A percentile compares a stretch with the other conserved stretches of the same genome.
These are phyloP conservation scores for Zymoseptoria crescenta DNA, from an alignment of 2,329 filamentous ascomycete species.

Conservation along the genomic window DNA sequence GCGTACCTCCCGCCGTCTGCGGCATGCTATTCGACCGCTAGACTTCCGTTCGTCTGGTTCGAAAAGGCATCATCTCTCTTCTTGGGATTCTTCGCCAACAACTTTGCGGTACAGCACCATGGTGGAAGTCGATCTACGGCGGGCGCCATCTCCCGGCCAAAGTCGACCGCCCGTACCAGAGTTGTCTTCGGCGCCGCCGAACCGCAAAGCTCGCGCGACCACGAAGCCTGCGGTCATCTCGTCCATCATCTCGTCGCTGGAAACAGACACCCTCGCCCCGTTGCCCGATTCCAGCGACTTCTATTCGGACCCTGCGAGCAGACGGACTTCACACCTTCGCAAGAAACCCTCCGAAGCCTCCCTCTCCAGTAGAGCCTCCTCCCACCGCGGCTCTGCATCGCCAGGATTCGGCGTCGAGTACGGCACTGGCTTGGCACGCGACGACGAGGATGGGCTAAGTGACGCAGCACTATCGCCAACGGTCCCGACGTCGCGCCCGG, in stretches of 20 bases:
- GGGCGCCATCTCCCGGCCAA: not conserved
- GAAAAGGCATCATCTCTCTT: not conserved
- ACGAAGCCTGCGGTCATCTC: slow-evolving; percentile 63
- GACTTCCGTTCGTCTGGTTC: not conserved
- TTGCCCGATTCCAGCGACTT: slow-evolving; percentile 16
- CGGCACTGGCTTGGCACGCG: slow-evolving; percentile 40
- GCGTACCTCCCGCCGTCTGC: not conserved
- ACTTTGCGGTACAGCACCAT: not conserved
- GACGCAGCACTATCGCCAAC: slow-evolving; percentile 23
- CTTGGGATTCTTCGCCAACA: no score
- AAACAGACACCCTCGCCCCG: slow-evolving; percentile 30
- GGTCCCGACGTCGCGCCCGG: slow-evolving; percentile 66
- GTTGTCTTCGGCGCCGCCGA: not conserved
- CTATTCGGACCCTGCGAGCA: slow-evolving; percentile 16
- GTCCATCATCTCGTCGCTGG: slow-evolving; percentile 53
- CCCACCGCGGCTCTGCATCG: slow-evolving; percentile 11
- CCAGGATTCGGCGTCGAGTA: slow-evolving; percentile 63
- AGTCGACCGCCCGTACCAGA: not conserved
- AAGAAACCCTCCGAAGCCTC: slow-evolving; percentile 17
- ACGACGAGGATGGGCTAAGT: slow-evolving; percentile 17
- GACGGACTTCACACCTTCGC: slow-evolving; percentile 8
- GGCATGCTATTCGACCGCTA: not conserved
- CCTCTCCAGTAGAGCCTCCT: slow-evolving; percentile 17
- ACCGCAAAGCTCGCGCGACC: slow-evolving; percentile 14
- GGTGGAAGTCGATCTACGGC: not conserved